phyloP scores from a whole-genome alignment of 1,139 yeast species.

The Diutina ranongensis region DNA sequence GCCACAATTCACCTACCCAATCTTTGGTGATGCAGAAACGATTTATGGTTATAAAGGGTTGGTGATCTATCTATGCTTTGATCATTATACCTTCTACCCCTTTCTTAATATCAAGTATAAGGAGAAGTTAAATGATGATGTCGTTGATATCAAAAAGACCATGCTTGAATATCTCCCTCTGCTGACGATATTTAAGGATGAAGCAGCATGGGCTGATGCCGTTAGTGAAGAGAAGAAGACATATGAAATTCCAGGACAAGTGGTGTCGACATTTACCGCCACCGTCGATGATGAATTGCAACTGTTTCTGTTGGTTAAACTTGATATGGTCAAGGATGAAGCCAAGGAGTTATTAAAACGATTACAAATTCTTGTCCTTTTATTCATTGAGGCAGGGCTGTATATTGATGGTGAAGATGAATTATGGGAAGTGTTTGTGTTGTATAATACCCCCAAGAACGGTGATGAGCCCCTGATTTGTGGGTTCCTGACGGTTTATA shows the following conservation, averaged over 20 bases:
- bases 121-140: constrained; percentile 34
- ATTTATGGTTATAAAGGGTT: constrained; percentile 77
- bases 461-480: constrained; percentile 35
- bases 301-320: constrained; percentile 20
- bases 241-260: constrained; percentile 37
- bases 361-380: constrained; percentile 65
- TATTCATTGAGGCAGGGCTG: constrained; percentile 91
- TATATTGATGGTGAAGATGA: constrained; percentile 68
- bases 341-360: constrained; percentile 53
- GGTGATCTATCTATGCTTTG: constrained; percentile 35
- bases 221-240: constrained; percentile 36
- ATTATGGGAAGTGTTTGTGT: constrained; percentile 55
- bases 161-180: constrained; percentile 50
- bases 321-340: constrained; percentile 25
- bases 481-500: constrained; percentile 78
- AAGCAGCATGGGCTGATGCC: constrained; percentile 49
- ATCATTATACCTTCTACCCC: constrained; percentile 34
- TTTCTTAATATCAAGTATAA: constrained; percentile 45
- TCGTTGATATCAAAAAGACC: constrained; percentile 40
- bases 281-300: constrained; percentile 14
- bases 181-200: constrained; percentile 50
- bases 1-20: constrained; percentile 83
- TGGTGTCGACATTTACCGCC: constrained; percentile 23
- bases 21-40: constrained; percentile 84
- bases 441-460: constrained; percentile 28